Evolutionary conservation across 1,139 yeast species (phyloP), one percentile per base, ranked within the genome.

Genomic region (Pichia sp.): DNA sequence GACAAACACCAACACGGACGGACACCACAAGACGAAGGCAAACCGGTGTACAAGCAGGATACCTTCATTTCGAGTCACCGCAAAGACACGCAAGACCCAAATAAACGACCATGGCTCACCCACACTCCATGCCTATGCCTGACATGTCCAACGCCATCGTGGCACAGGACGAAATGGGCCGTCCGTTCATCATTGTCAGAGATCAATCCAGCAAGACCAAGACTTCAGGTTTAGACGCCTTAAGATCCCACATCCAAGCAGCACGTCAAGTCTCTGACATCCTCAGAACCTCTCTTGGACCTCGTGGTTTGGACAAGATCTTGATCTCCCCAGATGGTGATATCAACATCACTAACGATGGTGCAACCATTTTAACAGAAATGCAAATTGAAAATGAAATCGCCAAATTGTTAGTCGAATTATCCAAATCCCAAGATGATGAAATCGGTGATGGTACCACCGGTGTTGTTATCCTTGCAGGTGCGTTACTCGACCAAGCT

Each of bases 371-470:
- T 62, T 74, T 94, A 58, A 77, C 96, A 12, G 96, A 90, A 67
- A 93, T 94, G 98, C 96, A 93, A 66, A 76, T 94, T 56, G 96
- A 90, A 59, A 90, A 87, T 67, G 96, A 93, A 70, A 91, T 94
- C 62, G 99, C 99, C 57, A 93, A 93, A 69, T 75, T 94, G 55
- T 73, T 94, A 63, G 99, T 93, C 35, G 96, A 94, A 70, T 77
- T 94, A 58, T 88, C 97, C 32, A 86, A 81, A 67, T 88, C 97
- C 21, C 99, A 94, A 72, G 99, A 94, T 67, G 97, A 93, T 63
- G 99, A 94, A 70, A 90, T 94, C 62, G 99, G 99, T 48, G 99
- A 94, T 66, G 99, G 99, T 63, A 94, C 99, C 36, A 94, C 99
- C 4, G 99, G 99, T 61, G 99, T 94, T 31, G 99, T 93, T 49